Base-by-base conservation (phyloP, 108 stramenopile species). In the Cyclotella distinguenda region DNA sequence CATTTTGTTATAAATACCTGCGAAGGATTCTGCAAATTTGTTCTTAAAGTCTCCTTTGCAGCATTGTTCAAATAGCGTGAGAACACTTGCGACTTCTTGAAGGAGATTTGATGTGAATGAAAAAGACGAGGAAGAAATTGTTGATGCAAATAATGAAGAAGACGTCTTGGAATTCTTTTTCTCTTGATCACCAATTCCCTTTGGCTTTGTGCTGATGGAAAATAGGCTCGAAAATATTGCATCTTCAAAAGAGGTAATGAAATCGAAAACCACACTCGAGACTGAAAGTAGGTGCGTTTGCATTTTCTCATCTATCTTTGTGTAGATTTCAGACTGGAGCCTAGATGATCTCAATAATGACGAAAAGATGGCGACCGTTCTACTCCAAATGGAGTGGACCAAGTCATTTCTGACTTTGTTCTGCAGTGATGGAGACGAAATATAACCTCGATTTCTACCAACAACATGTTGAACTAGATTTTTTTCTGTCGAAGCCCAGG, bases 341-440 rank as follows among this genome's bases (percentile, higher is more conserved):
- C 65, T 39, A 16, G 32, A 32, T 56, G 71, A 72, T 6, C 70
- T 64, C 16, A 77, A 34, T 11, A 77, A 43, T 15, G 64, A 66
- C 22, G 77, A 66, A 56, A 72, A 66, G 16, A 51, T 59, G 16
- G 35, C 46, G 19, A 77, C 43, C 19, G 43, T 60, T 35, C 36
- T 42, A 3, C 70, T 57, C 77, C 77, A 77, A 36, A 77, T 59
- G n/a, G 35, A 27, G 40, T 77, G 77, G 13, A 77, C 71, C n/a
- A 19, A 11, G 47, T 77, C 77, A 27, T 57, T 55, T 50, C 61
- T 47, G 16, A 46, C 43, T 21, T 36, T 34, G 22, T 60, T 66
- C 27, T 59, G 64, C 31, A 10, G 26, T 38, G 43, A 28, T 22
- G 33, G 16, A 31, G 46, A 21, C 6, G 58, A 16, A 33, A 43